Base-by-base conservation (phyloP, 192 early-diverging fungal species). In the Dimargaris xerosporica region DNA sequence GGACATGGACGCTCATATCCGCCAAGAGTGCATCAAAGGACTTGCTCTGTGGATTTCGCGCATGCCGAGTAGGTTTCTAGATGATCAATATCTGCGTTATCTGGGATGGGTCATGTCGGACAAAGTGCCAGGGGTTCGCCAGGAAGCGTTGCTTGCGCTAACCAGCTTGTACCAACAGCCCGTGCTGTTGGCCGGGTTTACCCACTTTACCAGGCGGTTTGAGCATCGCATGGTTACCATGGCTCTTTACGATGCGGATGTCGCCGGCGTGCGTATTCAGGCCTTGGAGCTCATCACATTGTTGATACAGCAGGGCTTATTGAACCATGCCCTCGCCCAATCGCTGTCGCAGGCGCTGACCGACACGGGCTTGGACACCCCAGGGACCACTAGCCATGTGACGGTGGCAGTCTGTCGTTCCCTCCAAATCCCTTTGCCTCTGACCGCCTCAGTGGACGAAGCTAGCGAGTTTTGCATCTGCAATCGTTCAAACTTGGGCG, bases 71-170 rank as follows among this genome's bases (percentile, higher is more conserved):
- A 63, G 72, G 19, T 98, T 88, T 62, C 64, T 94, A 31, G 82
- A 86, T 25, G 77, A 86, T 10, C 55, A 71, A 41, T 89, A 94
- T 68, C 64, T 94, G 23, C 75, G 88, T 34, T 94, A 94, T 62
- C 46, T 93, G 1, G 93, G 93, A 25, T 93, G 89, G 91, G 74
- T 85, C 59, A 72, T 96, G 42, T 87, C 83, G 41, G 93, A 99
- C 68, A 87, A 81, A 65, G 80, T 79, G 21, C 79, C 89, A 4
- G 63, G 70, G 26, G 86, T 87, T 23, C 79, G 93, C 29, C 66
- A 84, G 41, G 87, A 88, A 34, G 69, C 86, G 0, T 61, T 96
- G 47, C 78, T 79, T n/a, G 73, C 82, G 3, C 65, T 91, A 2
- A 66, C 66, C 2, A 75, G 75, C 7, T 68, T 89, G 0, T 86